Base-by-base conservation (phyloP, 2,329 filamentous ascomycete species). In the Nectriaceae sp. region DNA sequence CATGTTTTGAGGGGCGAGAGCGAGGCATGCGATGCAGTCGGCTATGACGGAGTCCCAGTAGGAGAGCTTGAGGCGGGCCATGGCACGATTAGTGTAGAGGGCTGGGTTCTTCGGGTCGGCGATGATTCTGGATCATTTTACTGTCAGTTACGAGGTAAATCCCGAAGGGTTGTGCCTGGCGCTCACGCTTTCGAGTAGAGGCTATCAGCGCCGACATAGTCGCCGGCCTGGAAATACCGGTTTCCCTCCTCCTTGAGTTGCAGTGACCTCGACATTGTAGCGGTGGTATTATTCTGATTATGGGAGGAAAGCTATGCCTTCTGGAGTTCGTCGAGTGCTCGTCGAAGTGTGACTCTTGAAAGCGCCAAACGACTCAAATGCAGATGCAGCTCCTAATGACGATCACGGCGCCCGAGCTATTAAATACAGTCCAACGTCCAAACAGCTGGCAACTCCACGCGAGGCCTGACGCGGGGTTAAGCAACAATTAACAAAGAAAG, bases 41-140 rank as follows among this genome's bases (percentile, higher is more conserved):
- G 83, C 75, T 54, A 94, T 85, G 41, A 87, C 90, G 10, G 78
- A 84, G 22, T 89, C 80, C 82, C 87, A 95, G 59, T 83, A 76
- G 51, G 79, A 73, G 19, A 96, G 79, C 70, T 88, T 89, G 49
- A 94, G 76, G 35, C 91, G 83, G 3, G 88, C 85, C 72, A 96
- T 88, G 43, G 91, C 89, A 45, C 92, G 89, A 72, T 97, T 97
- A 33, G 90, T 93, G 72, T 91, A 97, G 42, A 96, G 80, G 22
- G 87, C 77, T 2, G 88, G 83, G 65, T 96, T 94, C 46, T 76
- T 79, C 4, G 88, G 80, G 69, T 96, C 89, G 65, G 85, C 83
- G 60, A 88, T 83, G 59, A 96, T 91, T 35, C 86, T 90, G 57
- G 6, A 24, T n/a, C n/a, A n/a, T n/a, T n/a, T n/a, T n/a, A n/a